Base-by-base conservation (phyloP, 306 rosid genomes). In the Cicer judaicum region DNA sequence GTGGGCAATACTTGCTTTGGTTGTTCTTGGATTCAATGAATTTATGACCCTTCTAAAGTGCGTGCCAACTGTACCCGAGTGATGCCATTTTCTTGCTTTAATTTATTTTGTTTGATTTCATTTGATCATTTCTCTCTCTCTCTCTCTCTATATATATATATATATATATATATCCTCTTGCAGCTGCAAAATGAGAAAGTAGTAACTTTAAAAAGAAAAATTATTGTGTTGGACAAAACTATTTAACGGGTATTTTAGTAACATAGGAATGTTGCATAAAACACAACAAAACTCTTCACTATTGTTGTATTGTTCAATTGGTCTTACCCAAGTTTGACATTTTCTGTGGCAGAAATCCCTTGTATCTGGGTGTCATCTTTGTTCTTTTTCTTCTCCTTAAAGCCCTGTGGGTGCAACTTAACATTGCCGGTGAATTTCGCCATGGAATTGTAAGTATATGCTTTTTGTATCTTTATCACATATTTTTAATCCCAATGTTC, bases 361-460 rank as follows among this genome's bases (percentile, higher is more conserved):
- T 95, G 75, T 95, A 90, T 79, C 73, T 95, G 79, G 77, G 88
- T 38, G 74, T 92, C 53, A 82, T 95, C 83, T 92, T 95, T 83
- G 84, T 92, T 65, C 90, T 73, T 71, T 95, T 54, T 79, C 86
- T 95, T 68, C 91, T 95, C 38, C 0, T 70, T 19, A 90, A 90
- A 89, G 97, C 99, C 84, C 76, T 92, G 24, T 95, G 98, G 97
- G 93, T 90, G 80, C 99, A 95, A 81, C 87, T 95, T 65, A 92
- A 95, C 75, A 39, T 92, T 47, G 65, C 97, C 1, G 86, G 85
- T 7, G 93, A 87, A 87, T 95, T 95, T 78, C 86, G 91, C 74
- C 68, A 90, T 65, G 98, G 99, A 69, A 71, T 87, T 18, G 99
- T 95, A 76, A 95, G 99, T 86, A 78, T 65, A 46, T 24, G 39